Evolutionary conservation across 345 rosid genomes (phyloP).

Genomic region (Hibiscus trionum): DNA sequence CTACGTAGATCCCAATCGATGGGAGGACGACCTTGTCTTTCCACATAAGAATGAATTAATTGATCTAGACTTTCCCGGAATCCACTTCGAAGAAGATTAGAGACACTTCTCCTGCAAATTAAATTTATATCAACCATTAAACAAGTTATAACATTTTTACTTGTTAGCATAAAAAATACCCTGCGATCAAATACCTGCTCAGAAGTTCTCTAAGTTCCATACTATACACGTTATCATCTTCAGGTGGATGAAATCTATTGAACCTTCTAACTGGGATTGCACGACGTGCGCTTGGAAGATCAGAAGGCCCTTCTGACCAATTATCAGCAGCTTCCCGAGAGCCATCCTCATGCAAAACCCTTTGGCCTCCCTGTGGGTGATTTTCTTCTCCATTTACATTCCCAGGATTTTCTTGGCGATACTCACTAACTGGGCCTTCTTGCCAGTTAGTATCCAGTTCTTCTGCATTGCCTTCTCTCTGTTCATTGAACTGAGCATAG

Average conservation of each 20-base stretch:
- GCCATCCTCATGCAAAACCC: constrained; percentile 26
- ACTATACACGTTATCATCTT: constrained; percentile 88
- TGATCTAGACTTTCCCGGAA: too few relatives aligned
- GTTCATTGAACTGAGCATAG: neutral
- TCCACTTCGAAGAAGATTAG: too few relatives aligned
- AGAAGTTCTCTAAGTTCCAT: constrained; percentile 97
- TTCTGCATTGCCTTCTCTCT: too few relatives aligned
- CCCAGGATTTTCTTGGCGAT: neutral
- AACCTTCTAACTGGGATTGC: constrained; percentile 62
- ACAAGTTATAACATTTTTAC: too few relatives aligned
- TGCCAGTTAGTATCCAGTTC: neutral
- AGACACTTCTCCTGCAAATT: too few relatives aligned
- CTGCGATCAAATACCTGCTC: constrained; percentile 59
- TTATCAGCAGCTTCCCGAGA: constrained; percentile 47
- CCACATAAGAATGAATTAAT: too few relatives aligned
- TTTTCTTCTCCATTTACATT: neutral
- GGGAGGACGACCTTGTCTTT: too few relatives aligned
- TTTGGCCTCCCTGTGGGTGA: neutral
- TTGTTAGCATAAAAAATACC: neutral
- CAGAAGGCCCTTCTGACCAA: constrained; percentile 60
- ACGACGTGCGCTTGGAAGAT: constrained; percentile 58
- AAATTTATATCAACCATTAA: too few relatives aligned
- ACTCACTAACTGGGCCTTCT: neutral
- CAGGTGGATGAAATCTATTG: constrained; percentile 90
- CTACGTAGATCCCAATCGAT: too few relatives aligned